A percentile compares a stretch with the other conserved stretches of the same genome.
Conservation (phyloP, 805 yeast species). For the Wickerhamomyces tratensis region DNA sequence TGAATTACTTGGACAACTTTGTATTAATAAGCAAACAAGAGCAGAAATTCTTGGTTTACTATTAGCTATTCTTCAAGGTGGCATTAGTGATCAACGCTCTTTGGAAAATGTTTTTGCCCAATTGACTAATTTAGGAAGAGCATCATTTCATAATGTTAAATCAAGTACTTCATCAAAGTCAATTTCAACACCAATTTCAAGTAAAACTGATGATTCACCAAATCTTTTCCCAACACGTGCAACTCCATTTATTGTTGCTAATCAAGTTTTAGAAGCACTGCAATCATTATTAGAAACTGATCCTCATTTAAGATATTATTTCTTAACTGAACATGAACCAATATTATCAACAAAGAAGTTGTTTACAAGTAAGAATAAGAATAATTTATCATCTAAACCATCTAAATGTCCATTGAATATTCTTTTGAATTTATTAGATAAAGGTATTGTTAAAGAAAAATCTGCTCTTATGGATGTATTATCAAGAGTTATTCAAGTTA, state of each 20-base stretch:
- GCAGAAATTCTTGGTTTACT: conserved; percentile 63
- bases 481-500: conserved; percentile 65
- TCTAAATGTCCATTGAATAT: conserved; percentile 66
- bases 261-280: conserved; percentile 67
- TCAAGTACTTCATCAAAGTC: conserved; percentile 6
- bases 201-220: not conserved
- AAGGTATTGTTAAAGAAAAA: conserved; percentile 58
- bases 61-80: conserved; percentile 66
- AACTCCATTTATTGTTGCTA: conserved; percentile 63
- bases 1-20: conserved; percentile 54
- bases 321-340: conserved; percentile 68
- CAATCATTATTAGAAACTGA: conserved; percentile 62
- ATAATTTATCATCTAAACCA: conserved; percentile 25
- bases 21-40: conserved; percentile 71
- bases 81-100: conserved; percentile 48
- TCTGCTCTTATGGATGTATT: conserved; percentile 67
- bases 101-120: conserved; percentile 54
- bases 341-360: conserved; percentile 26
- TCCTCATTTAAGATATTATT: conserved; percentile 58
- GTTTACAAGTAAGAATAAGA: conserved; percentile 22
- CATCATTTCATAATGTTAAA: conserved; percentile 2
- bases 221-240: conserved; percentile 41
- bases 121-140: conserved; percentile 40
- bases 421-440: conserved; percentile 52
- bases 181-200: conserved; percentile 9